Base-by-base conservation (phyloP, 164 flowering plant species). In the Vitis riparia region DNA sequence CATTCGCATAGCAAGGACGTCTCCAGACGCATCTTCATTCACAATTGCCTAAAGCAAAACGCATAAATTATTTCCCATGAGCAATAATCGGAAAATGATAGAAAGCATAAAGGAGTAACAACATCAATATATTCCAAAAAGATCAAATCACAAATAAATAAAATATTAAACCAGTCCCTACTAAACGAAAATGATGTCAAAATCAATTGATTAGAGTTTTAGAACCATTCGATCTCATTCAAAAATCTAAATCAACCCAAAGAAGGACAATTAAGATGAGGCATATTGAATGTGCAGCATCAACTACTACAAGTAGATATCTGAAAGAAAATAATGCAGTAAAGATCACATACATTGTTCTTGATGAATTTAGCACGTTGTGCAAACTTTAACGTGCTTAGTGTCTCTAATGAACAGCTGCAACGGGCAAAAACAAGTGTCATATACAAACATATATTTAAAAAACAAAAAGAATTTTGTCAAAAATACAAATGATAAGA, bases 301-400 rank as follows among this genome's bases (percentile, higher is more conserved):
- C 44, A 37, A 37, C 44, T 37, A 37, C 5, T 37, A 37, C 44
- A 6, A 37, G 7, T 37, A 37, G 44, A 37, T 37, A 8, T 56
- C 27, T 23, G 27, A n/a, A 19, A 57, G 27, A 23, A 16, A 9
- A 61, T 37, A 44, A 47, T 13, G 4, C 62, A 68, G 11, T 29
- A 62, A 68, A 73, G 11, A 1, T 27, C 9, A 70, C 93, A 57
- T 88, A 96, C 99, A 87, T 96, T 92, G 79, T 96, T 96, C 75
- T 89, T 92, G n/a, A 96, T 90, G 55, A 88, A 91, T 74, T 96
- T 96, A 52, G 99, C 99, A 59, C 99, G 97, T 65, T 96, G 98
- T n/a, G 99, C 99, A 86, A 96, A 96, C 82, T 96, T 96, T 76
- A 96, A 74, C 11, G 99, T 96, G 89, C 98, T 91, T 64, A 93